Base-by-base conservation (phyloP, 495 filamentous ascomycete genomes). In the Penicillium subrubescens region DNA sequence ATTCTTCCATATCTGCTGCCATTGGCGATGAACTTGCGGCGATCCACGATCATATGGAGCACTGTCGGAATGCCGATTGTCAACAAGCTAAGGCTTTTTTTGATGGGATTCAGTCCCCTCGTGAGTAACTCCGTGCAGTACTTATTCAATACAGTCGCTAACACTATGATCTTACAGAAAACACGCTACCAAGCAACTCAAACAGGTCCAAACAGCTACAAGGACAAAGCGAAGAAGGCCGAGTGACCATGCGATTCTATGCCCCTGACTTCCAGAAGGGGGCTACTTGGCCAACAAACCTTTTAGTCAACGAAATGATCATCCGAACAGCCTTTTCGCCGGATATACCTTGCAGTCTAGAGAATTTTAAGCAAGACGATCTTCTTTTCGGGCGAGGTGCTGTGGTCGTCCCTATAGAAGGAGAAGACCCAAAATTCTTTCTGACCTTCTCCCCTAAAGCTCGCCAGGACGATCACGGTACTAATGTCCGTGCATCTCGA, bases 331-430 rank as follows among this genome's bases (percentile, higher is more conserved):
- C 25, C 44, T 51, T 63, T 51, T 41, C 39, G 53, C 41, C 21
- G 48, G 52, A 50, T 57, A 57, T 51, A 57, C 52, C 61, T 63
- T 63, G 17, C 31, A 63, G 61, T 44, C 61, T 57, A 34, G 60
- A 57, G 31, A 50, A 1, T 57, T 0, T 6, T 29, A 17, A 23
- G 15, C 14, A 58, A 57, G 61, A 63, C 61, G 53, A 63, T 37
- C 58, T 27, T 33, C 53, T 63, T 37, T 51, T 51, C 34, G 61
- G 61, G 21, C 61, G 53, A 63, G 61, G 61, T 58, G 61, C 53
- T 63, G 8, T 63, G 29, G 39, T 57, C n/a, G n/a, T 58, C 61
- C 44, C 23, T 57, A 39, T 27, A 29, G 31, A 58, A 50, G 11
- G 61, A 63, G 27, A 46, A 48, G 34, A 58, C 61, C 54, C 41